Evolutionary conservation across 2,329 filamentous ascomycete genomes (phyloP).

Genomic region (Aureobasidium sp.): DNA sequence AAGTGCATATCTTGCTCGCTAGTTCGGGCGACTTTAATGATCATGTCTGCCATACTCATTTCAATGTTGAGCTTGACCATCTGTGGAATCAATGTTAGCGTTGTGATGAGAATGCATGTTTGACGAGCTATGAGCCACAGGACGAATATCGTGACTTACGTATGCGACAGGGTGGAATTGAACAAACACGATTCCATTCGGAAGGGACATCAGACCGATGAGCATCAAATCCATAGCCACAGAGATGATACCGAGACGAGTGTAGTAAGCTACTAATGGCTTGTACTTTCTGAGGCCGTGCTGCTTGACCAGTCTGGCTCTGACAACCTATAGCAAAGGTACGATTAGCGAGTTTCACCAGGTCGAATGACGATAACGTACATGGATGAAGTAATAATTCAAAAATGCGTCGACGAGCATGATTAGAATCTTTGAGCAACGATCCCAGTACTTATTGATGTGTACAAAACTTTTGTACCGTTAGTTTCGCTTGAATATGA

Average conservation of each 20-base stretch:
- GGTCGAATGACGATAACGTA: too few species aligned
- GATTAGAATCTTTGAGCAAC: slow-evolving; percentile 42
- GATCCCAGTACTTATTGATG: slow-evolving; percentile 44
- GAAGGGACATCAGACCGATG: slow-evolving; percentile 18
- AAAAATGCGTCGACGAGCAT: slow-evolving; percentile 40
- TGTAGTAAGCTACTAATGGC: slow-evolving; percentile 56
- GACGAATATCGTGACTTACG: neutral
- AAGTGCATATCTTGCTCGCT: slow-evolving; percentile 16
- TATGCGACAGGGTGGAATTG: slow-evolving; percentile 49
- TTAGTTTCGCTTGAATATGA: too few species aligned
- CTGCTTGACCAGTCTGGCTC: slow-evolving; percentile 48
- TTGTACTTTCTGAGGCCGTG: slow-evolving; percentile 59
- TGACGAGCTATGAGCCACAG: neutral
- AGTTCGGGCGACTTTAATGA: slow-evolving; percentile 43
- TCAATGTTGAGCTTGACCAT: slow-evolving; percentile 58
- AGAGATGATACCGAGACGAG: slow-evolving; percentile 55
- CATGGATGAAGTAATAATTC: slow-evolving; percentile 45
- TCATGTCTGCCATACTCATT: slow-evolving; percentile 59
- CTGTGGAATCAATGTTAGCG: slow-evolving; percentile 33
- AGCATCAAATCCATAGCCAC: slow-evolving; percentile 51
- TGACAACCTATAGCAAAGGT: too few species aligned
- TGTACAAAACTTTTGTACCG: too few species aligned
- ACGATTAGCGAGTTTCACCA: too few species aligned
- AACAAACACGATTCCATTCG: slow-evolving; percentile 41
- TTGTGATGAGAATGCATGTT: too few species aligned